phyloP scores from a whole-genome alignment of 73 alveolate species.

The Tetrahymena elliotti region DNA sequence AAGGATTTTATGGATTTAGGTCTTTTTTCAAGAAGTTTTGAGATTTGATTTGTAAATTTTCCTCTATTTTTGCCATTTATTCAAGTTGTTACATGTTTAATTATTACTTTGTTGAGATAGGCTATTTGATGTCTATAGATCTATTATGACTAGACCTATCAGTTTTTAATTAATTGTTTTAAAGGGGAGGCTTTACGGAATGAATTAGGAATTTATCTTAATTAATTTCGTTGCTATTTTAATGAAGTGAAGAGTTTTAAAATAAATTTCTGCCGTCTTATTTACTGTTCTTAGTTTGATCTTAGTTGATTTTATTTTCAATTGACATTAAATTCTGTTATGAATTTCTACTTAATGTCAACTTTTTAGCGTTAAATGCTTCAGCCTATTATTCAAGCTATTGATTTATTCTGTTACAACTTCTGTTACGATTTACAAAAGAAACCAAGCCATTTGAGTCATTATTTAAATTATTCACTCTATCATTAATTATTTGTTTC shows the following conservation, averaged over 20 bases:
- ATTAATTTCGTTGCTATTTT: too few relatives aligned
- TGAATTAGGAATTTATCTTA: neutral
- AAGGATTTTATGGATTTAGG: neutral
- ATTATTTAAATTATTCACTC: neutral
- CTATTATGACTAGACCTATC: neutral
- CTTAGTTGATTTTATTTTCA: neutral
- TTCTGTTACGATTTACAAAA: neutral
- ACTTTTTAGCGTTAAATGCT: neutral
- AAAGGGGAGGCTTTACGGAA: neutral
- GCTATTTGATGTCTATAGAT: too few relatives aligned
- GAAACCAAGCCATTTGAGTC: neutral
- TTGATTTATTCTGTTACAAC: neutral
- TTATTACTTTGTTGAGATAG: too few relatives aligned
- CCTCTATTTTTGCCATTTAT: neutral
- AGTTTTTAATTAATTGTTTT: neutral
- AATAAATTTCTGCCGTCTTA: neutral
- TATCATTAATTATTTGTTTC: neutral
- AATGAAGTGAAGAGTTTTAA: neutral
- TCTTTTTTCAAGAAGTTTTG: neutral
- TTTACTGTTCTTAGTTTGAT: neutral
- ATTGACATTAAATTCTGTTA: neutral
- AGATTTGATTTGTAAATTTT: too few relatives aligned
- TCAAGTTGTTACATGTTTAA: too few relatives aligned
- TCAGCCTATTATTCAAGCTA: neutral
- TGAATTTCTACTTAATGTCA: neutral